Percentiles rank a stretch among this genome's conserved stretches.
Conservation (phyloP, 371 early-diverging fungal genomes). For the Synchytrium microbalum region DNA sequence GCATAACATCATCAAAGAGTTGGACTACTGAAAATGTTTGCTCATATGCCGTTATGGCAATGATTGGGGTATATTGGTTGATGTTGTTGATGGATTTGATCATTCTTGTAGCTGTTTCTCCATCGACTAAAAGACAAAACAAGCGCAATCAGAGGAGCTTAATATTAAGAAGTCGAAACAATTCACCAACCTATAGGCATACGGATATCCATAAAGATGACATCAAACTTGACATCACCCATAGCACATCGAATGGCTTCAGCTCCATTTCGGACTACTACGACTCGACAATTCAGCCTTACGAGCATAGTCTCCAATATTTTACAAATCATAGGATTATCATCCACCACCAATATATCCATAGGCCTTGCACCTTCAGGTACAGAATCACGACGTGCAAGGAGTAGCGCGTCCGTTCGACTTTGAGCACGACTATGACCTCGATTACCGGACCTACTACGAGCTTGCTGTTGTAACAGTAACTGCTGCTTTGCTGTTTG, state of each 20-base stretch:
- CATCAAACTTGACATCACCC: slow-evolving; percentile 78
- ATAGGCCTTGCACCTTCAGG: slow-evolving; percentile 16
- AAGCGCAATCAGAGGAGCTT: slow-evolving; percentile 4
- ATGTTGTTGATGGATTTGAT: slow-evolving; percentile 83
- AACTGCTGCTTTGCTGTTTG: slow-evolving; percentile 23
- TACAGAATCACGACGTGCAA: background rate
- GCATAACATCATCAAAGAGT: slow-evolving; percentile 63
- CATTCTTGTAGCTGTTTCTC: slow-evolving; percentile 86
- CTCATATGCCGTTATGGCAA: slow-evolving; percentile 39
- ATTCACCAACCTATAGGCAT: slow-evolving; percentile 83
- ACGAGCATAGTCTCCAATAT: slow-evolving; percentile 77
- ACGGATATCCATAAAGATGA: slow-evolving; percentile 87
- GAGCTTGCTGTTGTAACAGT: slow-evolving; percentile 15
- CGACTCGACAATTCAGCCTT: slow-evolving; percentile 64
- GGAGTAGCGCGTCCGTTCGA: background rate
- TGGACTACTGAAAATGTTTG: slow-evolving; percentile 23
- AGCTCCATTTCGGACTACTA: slow-evolving; percentile 78
- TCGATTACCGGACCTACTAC: background rate
- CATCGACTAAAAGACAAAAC: slow-evolving; percentile 56
- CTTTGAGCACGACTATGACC: background rate
- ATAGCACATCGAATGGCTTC: slow-evolving; percentile 83
- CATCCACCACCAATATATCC: slow-evolving; percentile 70
- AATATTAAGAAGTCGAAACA: background rate
- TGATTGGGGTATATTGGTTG: slow-evolving; percentile 36
- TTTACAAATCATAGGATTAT: slow-evolving; percentile 81